Percentiles rank a stretch among this genome's conserved stretches.
phyloP scores from a whole-genome alignment of 108 stramenopile genomes.

The Epithemia pelagica region DNA sequence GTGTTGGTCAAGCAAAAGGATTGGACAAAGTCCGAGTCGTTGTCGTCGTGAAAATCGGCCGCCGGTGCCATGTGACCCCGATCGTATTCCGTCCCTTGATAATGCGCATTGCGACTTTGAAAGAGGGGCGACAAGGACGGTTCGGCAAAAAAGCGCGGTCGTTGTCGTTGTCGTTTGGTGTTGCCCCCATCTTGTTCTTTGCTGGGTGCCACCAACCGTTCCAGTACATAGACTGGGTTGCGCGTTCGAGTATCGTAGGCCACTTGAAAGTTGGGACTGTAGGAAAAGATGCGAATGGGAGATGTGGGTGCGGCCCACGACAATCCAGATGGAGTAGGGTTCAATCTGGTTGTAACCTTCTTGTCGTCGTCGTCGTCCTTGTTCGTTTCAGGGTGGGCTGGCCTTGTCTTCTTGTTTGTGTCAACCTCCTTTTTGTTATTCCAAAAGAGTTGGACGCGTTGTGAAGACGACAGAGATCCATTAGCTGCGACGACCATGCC shows the following conservation, averaged over 20 bases:
- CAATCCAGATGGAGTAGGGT: too few species aligned
- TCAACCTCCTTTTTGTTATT: too few species aligned
- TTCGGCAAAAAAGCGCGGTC: slow-evolving; percentile 55
- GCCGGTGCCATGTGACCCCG: slow-evolving; percentile 80
- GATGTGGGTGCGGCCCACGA: slow-evolving; percentile 22
- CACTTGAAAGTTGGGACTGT: slow-evolving; percentile 63
- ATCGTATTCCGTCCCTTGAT: slow-evolving; percentile 68
- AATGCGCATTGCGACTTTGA: slow-evolving; percentile 58
- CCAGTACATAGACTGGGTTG: slow-evolving; percentile 71
- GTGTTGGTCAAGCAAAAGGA: slow-evolving; percentile 57
- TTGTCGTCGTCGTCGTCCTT: too few species aligned
- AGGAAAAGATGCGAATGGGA: slow-evolving; percentile 53
- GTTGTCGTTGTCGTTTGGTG: slow-evolving; percentile 19
- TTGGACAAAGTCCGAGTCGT: slow-evolving; percentile 7
- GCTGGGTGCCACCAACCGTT: slow-evolving; percentile 12
- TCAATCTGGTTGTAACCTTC: too few species aligned
- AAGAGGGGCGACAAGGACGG: slow-evolving; percentile 29
- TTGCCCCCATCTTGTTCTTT: slow-evolving; percentile 16
- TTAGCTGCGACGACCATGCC: too few species aligned
- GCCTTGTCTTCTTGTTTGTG: too few species aligned
- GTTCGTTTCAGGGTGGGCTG: too few species aligned
- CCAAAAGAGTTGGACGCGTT: too few species aligned
- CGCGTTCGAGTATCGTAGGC: slow-evolving; percentile 66
- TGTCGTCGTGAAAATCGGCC: slow-evolving; percentile 43
- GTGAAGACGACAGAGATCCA: too few species aligned